A percentile compares a stretch with the other conserved stretches of the same genome.
phyloP scores from a whole-genome alignment of 208 protist genomes.

The Leishmania braziliensis region DNA sequence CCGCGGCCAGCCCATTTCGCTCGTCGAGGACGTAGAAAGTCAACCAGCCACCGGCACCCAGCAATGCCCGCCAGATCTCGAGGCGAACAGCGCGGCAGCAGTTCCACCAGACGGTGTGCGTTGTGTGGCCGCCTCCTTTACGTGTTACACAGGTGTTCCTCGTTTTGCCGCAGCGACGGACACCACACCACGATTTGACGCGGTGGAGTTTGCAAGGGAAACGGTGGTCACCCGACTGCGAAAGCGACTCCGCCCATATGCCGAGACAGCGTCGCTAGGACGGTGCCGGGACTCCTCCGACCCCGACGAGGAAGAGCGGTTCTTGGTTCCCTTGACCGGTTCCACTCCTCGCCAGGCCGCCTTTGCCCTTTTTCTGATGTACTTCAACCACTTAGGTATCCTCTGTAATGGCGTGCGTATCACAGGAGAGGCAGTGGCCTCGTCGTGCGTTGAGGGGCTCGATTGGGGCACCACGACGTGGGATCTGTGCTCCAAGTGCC shows the following conservation, averaged over 20 bases:
- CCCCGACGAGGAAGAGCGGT: conserved; percentile 7
- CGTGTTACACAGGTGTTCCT: conserved; percentile 33
- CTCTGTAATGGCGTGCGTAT: conserved; percentile 21
- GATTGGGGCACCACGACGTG: conserved; percentile 4
- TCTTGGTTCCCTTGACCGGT: conserved; percentile 5
- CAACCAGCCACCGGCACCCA: neutral
- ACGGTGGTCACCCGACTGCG: conserved; percentile 7
- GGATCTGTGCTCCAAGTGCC: conserved; percentile 11
- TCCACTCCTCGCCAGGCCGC: conserved; percentile 17
- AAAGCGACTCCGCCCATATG: conserved; percentile 21
- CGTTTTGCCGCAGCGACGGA: neutral
- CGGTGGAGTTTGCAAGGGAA: neutral
- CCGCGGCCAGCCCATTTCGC: conserved; percentile 23
- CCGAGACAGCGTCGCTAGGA: neutral
- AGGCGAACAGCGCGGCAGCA: neutral
- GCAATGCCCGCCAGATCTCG: conserved; percentile 3
- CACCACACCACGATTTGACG: neutral
- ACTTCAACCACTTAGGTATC: conserved; percentile 34
- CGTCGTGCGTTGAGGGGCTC: neutral
- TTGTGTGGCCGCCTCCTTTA: conserved; percentile 23
- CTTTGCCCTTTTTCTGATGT: conserved; percentile 22
- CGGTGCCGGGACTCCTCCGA: neutral
- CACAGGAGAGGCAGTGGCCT: conserved; percentile 16
- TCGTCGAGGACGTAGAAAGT: neutral
- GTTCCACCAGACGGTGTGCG: conserved; percentile 12